A percentile compares a stretch with the other conserved stretches of the same genome.
Conservation (phyloP, 306 rosid species). For the Prunus persica region Prunus_persica_NCBIv2 NC_034009.1:44053501-44054000, state of each 20-base stretch:
- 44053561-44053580: not conserved
- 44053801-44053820: not conserved
- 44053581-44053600: not conserved
- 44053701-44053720: not conserved
- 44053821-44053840: not conserved
- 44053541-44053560: not conserved
- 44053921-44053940: no score
- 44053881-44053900: not conserved
- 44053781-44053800: not conserved
- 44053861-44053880: not conserved
- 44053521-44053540: not conserved
- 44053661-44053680: not conserved
- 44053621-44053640: not conserved
- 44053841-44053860: not conserved
- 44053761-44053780: not conserved
- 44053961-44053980: not conserved
- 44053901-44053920: not conserved
- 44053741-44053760: not conserved
- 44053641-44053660: not conserved
- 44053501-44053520: not conserved
- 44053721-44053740: not conserved
- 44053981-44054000: not conserved
- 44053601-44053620: not conserved
- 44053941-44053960: not conserved
- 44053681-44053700: not conserved